A percentile compares a stretch with the other conserved stretches of the same genome.
phyloP scores from a whole-genome alignment of 2,329 filamentous ascomycete species.

The Myriosclerotinia scirpicola region DNA sequence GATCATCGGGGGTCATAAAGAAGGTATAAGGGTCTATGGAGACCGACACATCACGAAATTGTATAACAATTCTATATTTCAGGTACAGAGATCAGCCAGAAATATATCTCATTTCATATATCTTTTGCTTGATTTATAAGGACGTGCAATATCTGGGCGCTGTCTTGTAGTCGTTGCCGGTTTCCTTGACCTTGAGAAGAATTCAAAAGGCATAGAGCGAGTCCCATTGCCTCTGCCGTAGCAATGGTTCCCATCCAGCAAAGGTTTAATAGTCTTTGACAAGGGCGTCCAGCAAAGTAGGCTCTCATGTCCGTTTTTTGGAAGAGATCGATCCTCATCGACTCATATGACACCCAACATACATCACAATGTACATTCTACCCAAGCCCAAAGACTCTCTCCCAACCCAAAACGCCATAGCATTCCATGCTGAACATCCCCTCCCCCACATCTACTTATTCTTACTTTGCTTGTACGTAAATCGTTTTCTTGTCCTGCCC shows the following conservation, averaged over 20 bases:
- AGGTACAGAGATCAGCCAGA: conserved; percentile 2
- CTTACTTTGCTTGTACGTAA: conserved; percentile 69
- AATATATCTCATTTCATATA: not conserved
- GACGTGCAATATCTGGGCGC: not conserved
- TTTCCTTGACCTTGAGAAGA: not conserved
- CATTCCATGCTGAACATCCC: not conserved
- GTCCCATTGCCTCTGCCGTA: not conserved
- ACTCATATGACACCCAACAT: conserved; percentile 1
- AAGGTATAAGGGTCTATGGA: conserved; percentile 9
- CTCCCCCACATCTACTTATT: conserved; percentile 49
- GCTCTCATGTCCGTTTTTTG: not conserved
- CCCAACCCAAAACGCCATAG: conserved; percentile 26
- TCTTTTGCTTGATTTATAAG: not conserved
- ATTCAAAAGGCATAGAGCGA: not conserved
- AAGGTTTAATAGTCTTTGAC: not conserved
- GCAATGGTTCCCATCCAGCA: not conserved
- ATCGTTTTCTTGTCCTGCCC: conserved; percentile 63
- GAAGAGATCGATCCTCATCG: not conserved
- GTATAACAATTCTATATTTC: conserved; percentile 17
- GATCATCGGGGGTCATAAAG: conserved; percentile 9
- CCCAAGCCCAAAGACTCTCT: conserved; percentile 1
- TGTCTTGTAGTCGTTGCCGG: not conserved
- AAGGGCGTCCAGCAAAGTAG: not conserved
- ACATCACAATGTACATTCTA: conserved; percentile 13
- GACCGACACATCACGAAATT: conserved; percentile 23